A percentile compares a stretch with the other conserved stretches of the same genome.
phyloP scores from a whole-genome alignment of 2,329 filamentous ascomycete species.

The Cercospora sp. region DNA sequence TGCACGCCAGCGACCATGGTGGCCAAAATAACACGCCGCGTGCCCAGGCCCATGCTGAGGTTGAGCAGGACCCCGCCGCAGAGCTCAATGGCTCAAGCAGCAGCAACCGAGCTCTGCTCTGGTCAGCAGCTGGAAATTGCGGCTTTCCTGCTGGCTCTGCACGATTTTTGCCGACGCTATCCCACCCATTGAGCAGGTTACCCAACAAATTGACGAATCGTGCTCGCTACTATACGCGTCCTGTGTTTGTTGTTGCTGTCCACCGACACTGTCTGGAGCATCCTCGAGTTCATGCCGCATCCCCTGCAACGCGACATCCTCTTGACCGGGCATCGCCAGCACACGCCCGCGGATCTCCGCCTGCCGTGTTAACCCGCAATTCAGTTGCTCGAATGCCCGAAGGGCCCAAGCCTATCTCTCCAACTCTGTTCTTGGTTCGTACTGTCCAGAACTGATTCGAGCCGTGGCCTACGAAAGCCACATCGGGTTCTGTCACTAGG shows the following conservation, averaged over 20 bases:
- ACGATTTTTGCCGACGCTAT: not conserved
- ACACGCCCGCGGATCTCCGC: not conserved
- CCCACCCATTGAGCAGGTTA: not conserved
- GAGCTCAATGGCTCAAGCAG: not conserved
- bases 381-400: not conserved
- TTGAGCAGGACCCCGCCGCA: slow-evolving; percentile 1
- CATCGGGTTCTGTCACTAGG: not conserved
- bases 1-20: not conserved
- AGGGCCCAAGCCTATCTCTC: not conserved
- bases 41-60: slow-evolving; percentile 2
- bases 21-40: not conserved
- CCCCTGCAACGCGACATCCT: not conserved
- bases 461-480: not conserved
- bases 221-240: not conserved
- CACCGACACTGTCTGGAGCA: not conserved
- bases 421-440: not conserved
- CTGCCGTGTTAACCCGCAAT: not conserved
- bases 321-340: not conserved
- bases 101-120: not conserved
- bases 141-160: not conserved
- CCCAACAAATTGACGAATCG: not conserved
- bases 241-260: not conserved
- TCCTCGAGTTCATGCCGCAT: not conserved
- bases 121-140: not conserved
- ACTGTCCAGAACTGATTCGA: not conserved